phyloP scores from a whole-genome alignment of 1,284 basidiomycete genomes.

The Rhodotorula mucilaginosa region DNA sequence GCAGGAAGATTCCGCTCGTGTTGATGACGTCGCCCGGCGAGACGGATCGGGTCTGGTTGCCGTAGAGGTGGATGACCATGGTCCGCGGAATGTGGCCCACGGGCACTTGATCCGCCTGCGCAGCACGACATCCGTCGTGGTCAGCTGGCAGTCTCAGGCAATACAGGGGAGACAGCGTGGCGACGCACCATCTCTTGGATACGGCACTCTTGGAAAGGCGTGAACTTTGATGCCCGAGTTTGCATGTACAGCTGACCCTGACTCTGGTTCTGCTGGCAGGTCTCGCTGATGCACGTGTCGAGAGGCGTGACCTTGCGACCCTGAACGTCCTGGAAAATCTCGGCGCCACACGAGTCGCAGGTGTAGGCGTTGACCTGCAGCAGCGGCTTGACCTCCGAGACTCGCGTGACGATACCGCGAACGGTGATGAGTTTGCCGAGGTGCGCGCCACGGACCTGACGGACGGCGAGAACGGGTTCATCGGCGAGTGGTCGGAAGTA shows the following conservation, averaged over 20 bases:
- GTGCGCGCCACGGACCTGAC: constrained; percentile 79
- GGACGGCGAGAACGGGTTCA: constrained; percentile 74
- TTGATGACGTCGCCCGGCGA: constrained; percentile 96
- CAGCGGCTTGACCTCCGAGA: constrained; percentile 97
- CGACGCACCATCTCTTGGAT: constrained; percentile 91
- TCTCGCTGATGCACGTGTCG: constrained; percentile 75
- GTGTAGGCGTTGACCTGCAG: constrained; percentile 97
- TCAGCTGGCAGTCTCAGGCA: background rate
- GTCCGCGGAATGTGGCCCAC: constrained; percentile 98
- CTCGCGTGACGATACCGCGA: constrained; percentile 95
- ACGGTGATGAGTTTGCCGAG: constrained; percentile 92
- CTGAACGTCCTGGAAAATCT: constrained; percentile 98
- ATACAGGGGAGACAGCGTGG: background rate
- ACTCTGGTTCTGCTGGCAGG: constrained; percentile 81
- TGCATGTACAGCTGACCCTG: constrained; percentile 95
- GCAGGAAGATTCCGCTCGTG: constrained; percentile 82
- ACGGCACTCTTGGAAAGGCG: constrained; percentile 97
- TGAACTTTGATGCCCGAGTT: constrained; percentile 93
- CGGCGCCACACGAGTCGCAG: constrained; percentile 95
- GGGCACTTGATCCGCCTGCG: constrained; percentile 94
- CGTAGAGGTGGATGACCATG: constrained; percentile 93
- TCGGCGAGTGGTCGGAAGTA: constrained; percentile 83
- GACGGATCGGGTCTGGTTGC: constrained; percentile 82
- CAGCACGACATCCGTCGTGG: background rate
- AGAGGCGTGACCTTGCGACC: constrained; percentile 89